Evolutionary conservation across 2,329 filamentous ascomycete species (phyloP).

Genomic region (Neonectria coccinea): DNA sequence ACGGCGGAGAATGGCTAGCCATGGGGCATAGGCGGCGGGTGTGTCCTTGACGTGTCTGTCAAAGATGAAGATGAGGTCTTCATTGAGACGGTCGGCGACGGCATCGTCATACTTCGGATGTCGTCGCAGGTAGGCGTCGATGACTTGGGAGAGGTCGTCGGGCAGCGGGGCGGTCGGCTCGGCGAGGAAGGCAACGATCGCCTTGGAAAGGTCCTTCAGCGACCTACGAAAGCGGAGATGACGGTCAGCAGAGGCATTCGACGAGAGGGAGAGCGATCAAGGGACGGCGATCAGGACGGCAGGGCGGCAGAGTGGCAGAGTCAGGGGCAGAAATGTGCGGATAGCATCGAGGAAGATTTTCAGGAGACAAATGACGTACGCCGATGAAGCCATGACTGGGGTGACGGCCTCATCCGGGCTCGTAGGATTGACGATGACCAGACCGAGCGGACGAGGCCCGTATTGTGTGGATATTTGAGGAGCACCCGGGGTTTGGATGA

Average conservation of each 20-base stretch:
- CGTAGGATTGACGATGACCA: slow-evolving; percentile 38
- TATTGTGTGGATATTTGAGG: slow-evolving; percentile 38
- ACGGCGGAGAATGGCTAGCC: slow-evolving; percentile 74
- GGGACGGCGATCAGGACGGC: slow-evolving; percentile 28
- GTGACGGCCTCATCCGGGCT: slow-evolving; percentile 45
- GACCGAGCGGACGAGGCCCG: slow-evolving; percentile 39
- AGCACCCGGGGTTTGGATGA: slow-evolving; percentile 33
- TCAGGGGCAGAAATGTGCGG: slow-evolving; percentile 23
- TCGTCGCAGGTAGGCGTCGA: slow-evolving; percentile 76
- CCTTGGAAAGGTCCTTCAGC: slow-evolving; percentile 71
- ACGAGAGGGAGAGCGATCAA: slow-evolving; percentile 29
- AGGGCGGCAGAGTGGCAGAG: slow-evolving; percentile 31
- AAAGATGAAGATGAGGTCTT: slow-evolving; percentile 77
- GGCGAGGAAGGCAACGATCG: slow-evolving; percentile 62
- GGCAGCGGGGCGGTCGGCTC: slow-evolving; percentile 72
- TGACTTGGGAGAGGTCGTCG: slow-evolving; percentile 70
- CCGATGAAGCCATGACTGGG: slow-evolving; percentile 46
- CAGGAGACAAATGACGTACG: slow-evolving; percentile 43
- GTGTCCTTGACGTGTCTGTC: slow-evolving; percentile 70
- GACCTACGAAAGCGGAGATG: slow-evolving; percentile 55
- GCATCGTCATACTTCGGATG: slow-evolving; percentile 75
- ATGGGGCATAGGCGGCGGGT: slow-evolving; percentile 70
- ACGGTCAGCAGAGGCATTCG: slow-evolving; percentile 35
- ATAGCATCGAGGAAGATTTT: slow-evolving; percentile 38
- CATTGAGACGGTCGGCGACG: slow-evolving; percentile 77